Evolutionary conservation across 176 grass and related monocot genomes (phyloP).

Genomic region (Zoysia pacifica): DNA sequence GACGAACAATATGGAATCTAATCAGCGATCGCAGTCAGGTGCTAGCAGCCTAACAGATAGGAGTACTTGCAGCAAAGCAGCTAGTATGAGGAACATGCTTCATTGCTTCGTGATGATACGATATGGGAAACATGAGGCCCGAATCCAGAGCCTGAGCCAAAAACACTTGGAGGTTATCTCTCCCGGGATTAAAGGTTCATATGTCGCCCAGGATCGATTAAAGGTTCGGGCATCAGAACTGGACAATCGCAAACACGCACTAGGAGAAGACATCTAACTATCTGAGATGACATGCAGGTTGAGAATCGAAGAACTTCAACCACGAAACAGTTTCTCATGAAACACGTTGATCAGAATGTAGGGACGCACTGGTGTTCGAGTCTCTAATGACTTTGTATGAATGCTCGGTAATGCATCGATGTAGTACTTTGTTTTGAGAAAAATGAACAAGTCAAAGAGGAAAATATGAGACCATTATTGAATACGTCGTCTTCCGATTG

Average conservation of each 20-base stretch:
- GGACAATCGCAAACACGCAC: neutral
- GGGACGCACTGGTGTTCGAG: neutral
- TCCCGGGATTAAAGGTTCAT: neutral
- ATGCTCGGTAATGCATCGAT: too few species aligned
- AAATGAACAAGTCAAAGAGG: too few species aligned
- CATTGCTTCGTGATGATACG: neutral
- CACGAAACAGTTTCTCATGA: neutral
- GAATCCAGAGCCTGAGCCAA: neutral
- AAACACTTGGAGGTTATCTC: neutral
- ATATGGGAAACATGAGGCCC: neutral
- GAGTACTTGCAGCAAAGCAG: neutral
- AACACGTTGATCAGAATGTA: neutral
- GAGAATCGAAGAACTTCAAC: neutral
- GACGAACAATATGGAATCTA: neutral
- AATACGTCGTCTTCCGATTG: neutral
- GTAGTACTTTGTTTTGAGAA: too few species aligned
- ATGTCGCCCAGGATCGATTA: too few species aligned
- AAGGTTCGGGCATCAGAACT: neutral
- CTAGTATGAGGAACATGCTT: too few species aligned
- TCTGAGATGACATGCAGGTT: neutral
- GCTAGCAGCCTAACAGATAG: neutral
- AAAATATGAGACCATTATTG: too few species aligned
- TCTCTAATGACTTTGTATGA: too few species aligned
- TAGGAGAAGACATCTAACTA: neutral
- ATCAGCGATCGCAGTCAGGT: neutral